Evolutionary conservation across 495 filamentous ascomycete genomes (phyloP).

Genomic region (Bathelium albidoporum): DNA sequence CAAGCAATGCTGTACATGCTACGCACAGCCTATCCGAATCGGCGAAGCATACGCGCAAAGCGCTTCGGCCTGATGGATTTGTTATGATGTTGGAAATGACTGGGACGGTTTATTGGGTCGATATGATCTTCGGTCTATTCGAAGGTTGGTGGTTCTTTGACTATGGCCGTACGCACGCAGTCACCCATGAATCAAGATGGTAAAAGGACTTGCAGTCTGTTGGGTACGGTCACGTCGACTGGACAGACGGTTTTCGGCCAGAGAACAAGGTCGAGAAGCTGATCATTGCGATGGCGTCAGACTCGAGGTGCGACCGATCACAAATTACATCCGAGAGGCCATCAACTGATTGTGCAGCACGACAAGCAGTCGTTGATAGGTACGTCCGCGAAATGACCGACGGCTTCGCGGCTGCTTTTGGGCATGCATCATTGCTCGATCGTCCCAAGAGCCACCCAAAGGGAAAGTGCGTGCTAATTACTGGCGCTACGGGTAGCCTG

Average conservation of each 20-base stretch:
- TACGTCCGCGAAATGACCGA: background rate
- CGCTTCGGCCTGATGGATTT: constrained; percentile 33
- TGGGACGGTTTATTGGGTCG: constrained; percentile 31
- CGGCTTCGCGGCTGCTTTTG: background rate
- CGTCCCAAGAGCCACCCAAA: background rate
- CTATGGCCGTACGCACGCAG: constrained; percentile 40
- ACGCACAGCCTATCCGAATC: constrained; percentile 32
- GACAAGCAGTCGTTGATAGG: constrained; percentile 4
- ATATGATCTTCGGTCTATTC: constrained; percentile 30
- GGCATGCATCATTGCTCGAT: background rate
- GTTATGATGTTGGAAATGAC: constrained; percentile 38
- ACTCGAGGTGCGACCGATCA: background rate
- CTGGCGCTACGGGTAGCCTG: constrained; percentile 21
- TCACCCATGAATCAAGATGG: constrained; percentile 32
- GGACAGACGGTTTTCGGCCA: background rate
- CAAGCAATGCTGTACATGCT: constrained; percentile 42
- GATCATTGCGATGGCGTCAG: background rate
- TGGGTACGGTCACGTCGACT: constrained; percentile 36
- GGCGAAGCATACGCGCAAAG: constrained; percentile 25
- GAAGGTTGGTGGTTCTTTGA: constrained; percentile 21
- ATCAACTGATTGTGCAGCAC: background rate
- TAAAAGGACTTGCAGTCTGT: constrained; percentile 29
- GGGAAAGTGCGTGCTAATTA: constrained; percentile 35
- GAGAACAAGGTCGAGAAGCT: background rate
- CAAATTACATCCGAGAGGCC: background rate